Percentiles rank a stretch among this genome's conserved stretches.
phyloP scores from a whole-genome alignment of 2,329 filamentous ascomycete species.

The Aureobasidium zeae region DNA sequence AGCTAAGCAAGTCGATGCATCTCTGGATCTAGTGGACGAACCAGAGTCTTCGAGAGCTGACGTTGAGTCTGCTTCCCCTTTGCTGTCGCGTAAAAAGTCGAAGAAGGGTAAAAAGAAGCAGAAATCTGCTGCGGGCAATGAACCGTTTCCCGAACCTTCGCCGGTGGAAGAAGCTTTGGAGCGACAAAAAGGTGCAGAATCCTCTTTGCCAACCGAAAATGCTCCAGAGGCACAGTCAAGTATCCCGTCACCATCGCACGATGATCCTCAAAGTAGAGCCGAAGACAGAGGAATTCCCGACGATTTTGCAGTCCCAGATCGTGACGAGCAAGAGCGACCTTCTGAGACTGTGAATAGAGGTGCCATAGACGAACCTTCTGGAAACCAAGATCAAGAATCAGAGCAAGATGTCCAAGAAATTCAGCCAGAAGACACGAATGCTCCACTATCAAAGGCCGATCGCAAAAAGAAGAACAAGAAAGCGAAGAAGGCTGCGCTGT shows the following conservation, averaged over 20 bases:
- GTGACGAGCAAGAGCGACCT: not conserved
- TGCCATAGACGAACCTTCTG: not conserved
- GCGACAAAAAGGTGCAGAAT: not conserved
- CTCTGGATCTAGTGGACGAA: not conserved
- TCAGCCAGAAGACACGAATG: not conserved
- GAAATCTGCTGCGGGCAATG: conserved; percentile 10
- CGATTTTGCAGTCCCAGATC: too few relatives aligned
- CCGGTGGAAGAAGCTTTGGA: not conserved
- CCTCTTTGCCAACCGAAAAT: too few relatives aligned
- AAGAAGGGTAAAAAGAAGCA: conserved; percentile 17
- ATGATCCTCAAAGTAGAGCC: too few relatives aligned
- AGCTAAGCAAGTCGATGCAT: not conserved
- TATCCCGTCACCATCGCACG: too few relatives aligned
- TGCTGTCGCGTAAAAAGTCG: conserved; percentile 12
- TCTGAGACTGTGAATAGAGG: not conserved
- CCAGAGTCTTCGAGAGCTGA: not conserved
- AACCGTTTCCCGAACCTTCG: not conserved
- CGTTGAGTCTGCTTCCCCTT: not conserved
- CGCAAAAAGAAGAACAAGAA: conserved; percentile 25
- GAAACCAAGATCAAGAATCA: not conserved
- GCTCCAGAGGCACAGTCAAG: too few relatives aligned
- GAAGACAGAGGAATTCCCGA: too few relatives aligned
- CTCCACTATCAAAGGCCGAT: conserved; percentile 12
- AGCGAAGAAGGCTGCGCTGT: conserved; percentile 18
- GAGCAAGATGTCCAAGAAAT: not conserved